These are phyloP conservation scores for Cercospora sp. DNA, from an alignment of 2,329 filamentous ascomycete genomes.

Conservation along the genomic window DNA sequence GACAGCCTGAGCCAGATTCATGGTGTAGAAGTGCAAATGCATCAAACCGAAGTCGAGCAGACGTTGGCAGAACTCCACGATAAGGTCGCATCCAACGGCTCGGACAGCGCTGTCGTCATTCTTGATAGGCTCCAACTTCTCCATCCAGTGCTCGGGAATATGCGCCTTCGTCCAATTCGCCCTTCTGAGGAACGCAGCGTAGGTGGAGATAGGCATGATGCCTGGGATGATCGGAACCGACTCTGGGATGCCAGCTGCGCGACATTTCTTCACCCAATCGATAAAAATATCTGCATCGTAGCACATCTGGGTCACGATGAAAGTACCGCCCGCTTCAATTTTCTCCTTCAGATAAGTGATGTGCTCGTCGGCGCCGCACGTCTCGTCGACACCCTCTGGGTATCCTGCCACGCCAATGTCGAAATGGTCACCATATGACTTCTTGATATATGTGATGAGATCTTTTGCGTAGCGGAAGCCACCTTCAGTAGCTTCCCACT, in stretches of 20 bases:
- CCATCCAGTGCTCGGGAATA: conserved; percentile 78
- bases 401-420: conserved; percentile 98
- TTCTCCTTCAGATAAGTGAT: conserved; percentile 96
- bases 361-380: conserved; percentile 78
- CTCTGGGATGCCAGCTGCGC: conserved; percentile 71
- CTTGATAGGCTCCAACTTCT: conserved; percentile 85
- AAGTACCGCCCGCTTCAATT: conserved; percentile 87
- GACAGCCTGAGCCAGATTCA: conserved; percentile 95
- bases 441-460: conserved; percentile 78
- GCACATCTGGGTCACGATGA: conserved; percentile 99
- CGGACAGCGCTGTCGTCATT: conserved; percentile 93
- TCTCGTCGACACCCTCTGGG: conserved; percentile 92
- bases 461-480: conserved; percentile 87
- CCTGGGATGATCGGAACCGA: conserved; percentile 79
- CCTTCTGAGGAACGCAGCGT: conserved; percentile 85
- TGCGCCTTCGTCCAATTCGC: conserved; percentile 88
- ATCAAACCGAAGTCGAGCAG: conserved; percentile 79
- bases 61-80: conserved; percentile 86
- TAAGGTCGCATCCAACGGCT: conserved; percentile 81
- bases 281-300: conserved; percentile 97
- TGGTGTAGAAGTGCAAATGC: conserved; percentile 95
- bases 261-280: conserved; percentile 82
- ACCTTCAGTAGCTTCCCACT: conserved; percentile 84
- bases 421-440: conserved; percentile 83
- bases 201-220: conserved; percentile 93